These are phyloP conservation scores for Edaphochlamys debaryana DNA, from an alignment of 139 green algal species.

Conservation along the genomic window DNA sequence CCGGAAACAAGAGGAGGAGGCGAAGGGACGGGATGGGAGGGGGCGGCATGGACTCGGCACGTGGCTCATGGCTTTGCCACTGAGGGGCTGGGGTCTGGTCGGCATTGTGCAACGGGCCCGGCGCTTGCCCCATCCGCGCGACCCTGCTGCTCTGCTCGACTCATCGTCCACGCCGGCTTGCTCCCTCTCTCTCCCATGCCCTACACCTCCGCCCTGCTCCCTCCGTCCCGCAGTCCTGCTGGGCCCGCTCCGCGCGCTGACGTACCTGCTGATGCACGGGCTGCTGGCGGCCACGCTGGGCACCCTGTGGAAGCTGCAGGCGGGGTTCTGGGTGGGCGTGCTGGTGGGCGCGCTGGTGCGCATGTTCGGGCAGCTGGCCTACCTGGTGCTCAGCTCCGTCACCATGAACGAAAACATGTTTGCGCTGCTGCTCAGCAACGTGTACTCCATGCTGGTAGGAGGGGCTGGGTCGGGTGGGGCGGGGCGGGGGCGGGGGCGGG, in stretches of 20 bases:
- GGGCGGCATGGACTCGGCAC: no score
- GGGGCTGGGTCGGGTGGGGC: neutral
- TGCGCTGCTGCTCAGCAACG: constrained; percentile 73
- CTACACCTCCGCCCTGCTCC: neutral
- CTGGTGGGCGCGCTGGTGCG: constrained; percentile 53
- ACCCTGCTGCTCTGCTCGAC: neutral
- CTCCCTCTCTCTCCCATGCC: neutral
- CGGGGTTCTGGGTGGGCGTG: constrained; percentile 49
- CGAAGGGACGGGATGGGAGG: neutral
- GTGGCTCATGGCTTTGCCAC: no score
- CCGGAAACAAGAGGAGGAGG: neutral
- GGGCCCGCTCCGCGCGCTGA: constrained; percentile 76
- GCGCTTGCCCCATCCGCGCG: no score
- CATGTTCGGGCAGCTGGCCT: constrained; percentile 69
- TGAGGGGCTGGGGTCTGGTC: no score
- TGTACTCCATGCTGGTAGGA: constrained; percentile 80
- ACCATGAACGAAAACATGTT: constrained; percentile 87
- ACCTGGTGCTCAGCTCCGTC: constrained; percentile 69
- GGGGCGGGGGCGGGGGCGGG: no score
- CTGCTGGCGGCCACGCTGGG: constrained; percentile 72
- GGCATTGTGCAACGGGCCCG: no score
- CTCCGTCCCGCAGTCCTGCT: constrained; percentile 71
- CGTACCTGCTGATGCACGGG: constrained; percentile 84
- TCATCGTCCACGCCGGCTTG: no score
- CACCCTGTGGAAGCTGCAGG: constrained; percentile 45